Evolutionary conservation across 2,329 filamentous ascomycete species (phyloP).

Genomic region (Tothia fuscella): DNA sequence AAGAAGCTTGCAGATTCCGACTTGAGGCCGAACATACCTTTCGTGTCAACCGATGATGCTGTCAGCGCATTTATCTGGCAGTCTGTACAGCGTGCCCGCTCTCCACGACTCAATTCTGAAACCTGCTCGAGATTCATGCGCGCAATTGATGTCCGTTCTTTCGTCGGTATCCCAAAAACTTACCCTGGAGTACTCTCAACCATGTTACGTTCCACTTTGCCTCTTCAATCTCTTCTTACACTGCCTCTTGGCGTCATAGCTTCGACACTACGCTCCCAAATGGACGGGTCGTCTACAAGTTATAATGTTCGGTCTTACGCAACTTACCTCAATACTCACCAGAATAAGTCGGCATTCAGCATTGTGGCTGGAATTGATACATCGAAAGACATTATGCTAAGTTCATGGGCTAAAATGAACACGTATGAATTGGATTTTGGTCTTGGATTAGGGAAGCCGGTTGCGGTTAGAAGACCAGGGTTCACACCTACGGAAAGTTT

Average conservation of each 20-base stretch:
- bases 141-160: conserved; percentile 36
- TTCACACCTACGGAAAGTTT: conserved; percentile 37
- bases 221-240: conserved; percentile 14
- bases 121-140: conserved; percentile 23
- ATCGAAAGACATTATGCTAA: conserved; percentile 35
- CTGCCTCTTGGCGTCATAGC: neutral
- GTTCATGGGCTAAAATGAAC: conserved; percentile 41
- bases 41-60: conserved; percentile 43
- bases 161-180: conserved; percentile 28
- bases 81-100: conserved; percentile 30
- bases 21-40: conserved; percentile 18
- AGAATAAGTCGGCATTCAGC: conserved; percentile 26
- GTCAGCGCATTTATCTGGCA: conserved; percentile 42
- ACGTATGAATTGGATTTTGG: conserved; percentile 37
- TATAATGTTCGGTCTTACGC: neutral
- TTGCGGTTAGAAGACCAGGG: conserved; percentile 35
- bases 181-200: conserved; percentile 40
- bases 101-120: conserved; percentile 20
- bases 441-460: conserved; percentile 33
- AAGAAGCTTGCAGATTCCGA: conserved; percentile 28
- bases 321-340: conserved; percentile 12
- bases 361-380: neutral
- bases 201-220: conserved; percentile 30
- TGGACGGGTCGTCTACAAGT: neutral
- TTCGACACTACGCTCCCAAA: neutral